Percentiles rank a stretch among this genome's conserved stretches.
These are phyloP conservation scores for Lipomyces starkeyi DNA, from an alignment of 805 yeast species.

Conservation along the genomic window DNA sequence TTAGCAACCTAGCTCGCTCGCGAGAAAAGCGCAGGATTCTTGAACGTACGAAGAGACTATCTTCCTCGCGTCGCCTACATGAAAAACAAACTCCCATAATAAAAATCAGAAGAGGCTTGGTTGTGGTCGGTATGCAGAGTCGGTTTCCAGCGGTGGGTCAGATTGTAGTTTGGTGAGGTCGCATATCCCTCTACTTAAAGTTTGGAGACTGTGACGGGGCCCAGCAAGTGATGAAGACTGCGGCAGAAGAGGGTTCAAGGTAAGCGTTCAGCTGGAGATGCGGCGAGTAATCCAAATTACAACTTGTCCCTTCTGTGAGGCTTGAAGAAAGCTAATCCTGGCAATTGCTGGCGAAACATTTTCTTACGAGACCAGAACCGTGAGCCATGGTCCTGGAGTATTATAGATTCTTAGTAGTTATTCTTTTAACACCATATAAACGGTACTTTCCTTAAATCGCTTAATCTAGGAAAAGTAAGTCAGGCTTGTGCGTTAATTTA, in stretches of 20 bases:
- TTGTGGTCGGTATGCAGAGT: neutral
- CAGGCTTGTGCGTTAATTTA: neutral
- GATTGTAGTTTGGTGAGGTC: neutral
- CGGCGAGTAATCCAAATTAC: neutral
- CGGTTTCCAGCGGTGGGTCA: neutral
- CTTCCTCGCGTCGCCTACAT: slow-evolving; percentile 30
- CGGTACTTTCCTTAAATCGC: neutral
- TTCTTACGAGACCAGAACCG: neutral
- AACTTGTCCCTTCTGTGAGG: too few species aligned
- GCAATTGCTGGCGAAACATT: too few species aligned
- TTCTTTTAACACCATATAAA: too few species aligned
- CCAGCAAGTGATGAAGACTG: neutral
- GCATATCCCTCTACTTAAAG: neutral
- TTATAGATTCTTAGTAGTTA: neutral
- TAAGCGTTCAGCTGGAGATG: neutral
- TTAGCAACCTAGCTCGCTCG: neutral
- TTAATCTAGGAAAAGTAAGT: neutral
- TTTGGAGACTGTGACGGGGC: too few species aligned
- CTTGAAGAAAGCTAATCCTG: too few species aligned
- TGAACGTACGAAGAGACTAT: slow-evolving; percentile 31
- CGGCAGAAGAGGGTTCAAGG: neutral
- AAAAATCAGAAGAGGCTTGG: neutral
- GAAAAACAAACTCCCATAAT: slow-evolving; percentile 36
- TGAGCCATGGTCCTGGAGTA: neutral
- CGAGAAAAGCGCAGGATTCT: neutral